These are phyloP conservation scores for Pseudoscleropodium purum DNA, from an alignment of 225 moss, liverwort and hornwort genomes.

Conservation along the genomic window DNA sequence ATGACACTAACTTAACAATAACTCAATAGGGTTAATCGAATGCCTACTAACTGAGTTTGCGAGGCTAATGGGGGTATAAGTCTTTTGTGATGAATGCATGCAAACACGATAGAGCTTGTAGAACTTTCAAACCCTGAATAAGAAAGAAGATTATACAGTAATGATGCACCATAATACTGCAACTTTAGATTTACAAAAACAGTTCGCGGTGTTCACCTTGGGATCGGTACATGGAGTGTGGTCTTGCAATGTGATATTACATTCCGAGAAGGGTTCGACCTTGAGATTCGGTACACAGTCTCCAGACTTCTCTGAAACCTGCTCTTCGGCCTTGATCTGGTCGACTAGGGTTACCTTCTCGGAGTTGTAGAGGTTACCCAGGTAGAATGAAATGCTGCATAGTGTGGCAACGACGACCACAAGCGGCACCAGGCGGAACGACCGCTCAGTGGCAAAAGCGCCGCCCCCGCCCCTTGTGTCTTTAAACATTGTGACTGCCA, in stretches of 20 bases:
- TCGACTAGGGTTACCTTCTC: conserved; percentile 38
- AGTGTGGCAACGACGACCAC: conserved; percentile 50
- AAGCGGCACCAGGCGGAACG: conserved; percentile 66
- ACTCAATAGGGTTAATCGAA: not conserved
- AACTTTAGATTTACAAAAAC: not conserved
- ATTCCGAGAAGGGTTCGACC: conserved; percentile 49
- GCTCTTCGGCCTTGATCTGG: conserved; percentile 28
- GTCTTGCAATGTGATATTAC: conserved; percentile 69
- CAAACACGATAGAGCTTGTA: too few relatives aligned
- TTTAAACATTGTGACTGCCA: conserved; percentile 58
- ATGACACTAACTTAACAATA: not conserved
- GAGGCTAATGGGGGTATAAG: not conserved
- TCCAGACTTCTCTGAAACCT: conserved; percentile 22
- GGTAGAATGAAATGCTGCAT: conserved; percentile 74
- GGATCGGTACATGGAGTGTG: conserved; percentile 87
- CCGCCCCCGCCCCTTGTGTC: conserved; percentile 41
- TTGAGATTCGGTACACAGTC: conserved; percentile 35
- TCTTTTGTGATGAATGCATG: not conserved
- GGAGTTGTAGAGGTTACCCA: conserved; percentile 59
- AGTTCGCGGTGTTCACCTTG: conserved; percentile 25
- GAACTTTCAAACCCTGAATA: not conserved
- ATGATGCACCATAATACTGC: not conserved
- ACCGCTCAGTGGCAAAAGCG: conserved; percentile 58
- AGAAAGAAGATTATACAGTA: too few relatives aligned
- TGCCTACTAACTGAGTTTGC: not conserved